Evolutionary conservation across 495 filamentous ascomycete genomes (phyloP), one percentile per base, ranked within the genome.

Genomic region (Penicillium arizonense): DNA sequence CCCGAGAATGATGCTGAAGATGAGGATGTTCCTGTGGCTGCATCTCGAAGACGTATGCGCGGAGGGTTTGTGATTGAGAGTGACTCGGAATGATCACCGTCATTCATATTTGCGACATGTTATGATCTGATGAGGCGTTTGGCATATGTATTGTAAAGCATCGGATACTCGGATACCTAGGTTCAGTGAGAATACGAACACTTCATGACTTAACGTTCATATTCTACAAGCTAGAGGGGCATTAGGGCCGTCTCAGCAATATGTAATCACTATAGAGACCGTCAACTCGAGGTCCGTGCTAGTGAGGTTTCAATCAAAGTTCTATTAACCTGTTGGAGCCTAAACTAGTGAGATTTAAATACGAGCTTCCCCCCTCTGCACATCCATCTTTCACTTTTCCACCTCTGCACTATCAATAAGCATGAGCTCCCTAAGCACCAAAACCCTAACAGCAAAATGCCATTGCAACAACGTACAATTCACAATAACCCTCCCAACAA

Each of bases 41-140:
- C 65, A 11, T 51, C 58, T 53, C 67, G 70, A 41, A 59, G 75
- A 46, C 71, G 77, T 5, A 68, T 69, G 38, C 69, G 75, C 33
- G 73, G 71, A 20, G 72, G 76, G 2, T 76, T 82, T 54, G 69
- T 78, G 30, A 68, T 77, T 50, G 78, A 82, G 23, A 79, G 76
- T 58, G 78, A 81, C 47, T 78, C 77, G 6, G 75, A 78, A 53
- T 79, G 67, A 59, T 44, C 42, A 44, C 42, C 36, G 20, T 9
- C 9, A 9, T 34, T 4, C 7, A 11, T 32, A 13, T 40, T 47
- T 14, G 51, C 48, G 39, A 52, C 37, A 57, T 51, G 32, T 57
- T 50, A 65, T 62, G 68, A 67, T 46, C 40, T 62, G 43, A 68
- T 60, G 67, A 61, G 59, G 68, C 60, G 64, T 71, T 68, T 56